Conservation (phyloP, 2,329 filamentous ascomycete genomes). For the Neopestalotiopsis sp. region DNA sequence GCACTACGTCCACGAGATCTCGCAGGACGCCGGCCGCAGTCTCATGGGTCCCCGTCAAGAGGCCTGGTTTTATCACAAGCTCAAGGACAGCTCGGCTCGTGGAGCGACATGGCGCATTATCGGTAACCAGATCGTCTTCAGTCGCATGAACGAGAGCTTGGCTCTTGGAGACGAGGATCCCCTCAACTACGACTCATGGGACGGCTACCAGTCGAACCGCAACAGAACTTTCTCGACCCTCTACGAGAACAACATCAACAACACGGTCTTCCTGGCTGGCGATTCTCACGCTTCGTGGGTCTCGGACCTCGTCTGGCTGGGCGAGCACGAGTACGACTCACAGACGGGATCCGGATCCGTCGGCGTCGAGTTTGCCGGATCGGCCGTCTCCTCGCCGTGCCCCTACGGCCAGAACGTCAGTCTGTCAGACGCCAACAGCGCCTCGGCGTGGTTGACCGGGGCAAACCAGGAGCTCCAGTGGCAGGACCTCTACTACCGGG, state of each 20-base stretch:
- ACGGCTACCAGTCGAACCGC: conserved; percentile 58
- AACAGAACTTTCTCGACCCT: conserved; percentile 67
- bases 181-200: conserved; percentile 58
- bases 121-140: conserved; percentile 73
- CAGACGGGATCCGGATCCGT: conserved; percentile 50
- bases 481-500: conserved; percentile 68
- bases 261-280: conserved; percentile 69
- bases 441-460: conserved; percentile 46
- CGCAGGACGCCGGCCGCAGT: conserved; percentile 68
- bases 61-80: conserved; percentile 71
- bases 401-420: conserved; percentile 63
- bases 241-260: conserved; percentile 65
- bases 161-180: conserved; percentile 38
- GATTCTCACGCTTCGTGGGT: conserved; percentile 67
- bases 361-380: conserved; percentile 61
- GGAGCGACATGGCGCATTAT: conserved; percentile 74
- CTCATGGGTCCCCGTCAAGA: conserved; percentile 78
- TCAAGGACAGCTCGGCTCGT: conserved; percentile 61
- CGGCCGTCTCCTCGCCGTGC: conserved; percentile 63
- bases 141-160: conserved; percentile 40
- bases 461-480: conserved; percentile 65
- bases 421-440: conserved; percentile 51
- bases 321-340: conserved; percentile 48
- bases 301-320: conserved; percentile 55
- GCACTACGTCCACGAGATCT: conserved; percentile 57